phyloP scores from a whole-genome alignment of 2,329 filamentous ascomycete species.

The Fusarium begoniae region DNA sequence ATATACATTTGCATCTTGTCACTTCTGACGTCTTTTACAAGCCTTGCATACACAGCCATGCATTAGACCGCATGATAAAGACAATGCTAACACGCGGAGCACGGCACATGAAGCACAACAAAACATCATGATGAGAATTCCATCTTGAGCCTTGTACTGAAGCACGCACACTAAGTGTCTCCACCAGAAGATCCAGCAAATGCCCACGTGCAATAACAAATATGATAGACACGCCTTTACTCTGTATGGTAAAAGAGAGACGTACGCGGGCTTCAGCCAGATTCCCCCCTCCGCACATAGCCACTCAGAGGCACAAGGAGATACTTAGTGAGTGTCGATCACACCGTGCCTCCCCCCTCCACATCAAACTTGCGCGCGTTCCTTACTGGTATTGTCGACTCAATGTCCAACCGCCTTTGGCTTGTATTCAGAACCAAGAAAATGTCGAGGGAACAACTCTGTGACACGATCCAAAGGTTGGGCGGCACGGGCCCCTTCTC shows the following conservation, averaged over 20 bases:
- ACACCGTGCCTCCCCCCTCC: conserved; percentile 18
- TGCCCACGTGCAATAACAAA: conserved; percentile 24
- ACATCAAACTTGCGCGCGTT: not conserved
- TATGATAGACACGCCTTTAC: conserved; percentile 14
- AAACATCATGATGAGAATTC: not conserved
- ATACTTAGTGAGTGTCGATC: conserved; percentile 36
- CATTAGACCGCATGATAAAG: not conserved
- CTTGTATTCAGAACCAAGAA: not conserved
- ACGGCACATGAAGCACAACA: not conserved
- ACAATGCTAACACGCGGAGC: not conserved
- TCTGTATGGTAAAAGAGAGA: conserved; percentile 21
- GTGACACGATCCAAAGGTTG: not conserved
- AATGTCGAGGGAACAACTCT: conserved; percentile 15
- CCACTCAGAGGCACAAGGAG: conserved; percentile 22
- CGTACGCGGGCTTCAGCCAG: conserved; percentile 14
- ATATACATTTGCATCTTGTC: conserved; percentile 14
- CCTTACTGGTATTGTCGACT: conserved; percentile 7
- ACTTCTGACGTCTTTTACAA: conserved; percentile 5
- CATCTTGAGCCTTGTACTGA: conserved; percentile 1
- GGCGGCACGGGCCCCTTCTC: conserved; percentile 16
- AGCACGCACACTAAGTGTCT: not conserved
- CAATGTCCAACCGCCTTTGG: conserved; percentile 4
- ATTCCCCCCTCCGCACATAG: conserved; percentile 2
- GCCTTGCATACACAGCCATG: not conserved
- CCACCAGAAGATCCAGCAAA: conserved; percentile 19